phyloP scores from a whole-genome alignment of 257 asterid species.

The Nicotiana benthamiana region DNA sequence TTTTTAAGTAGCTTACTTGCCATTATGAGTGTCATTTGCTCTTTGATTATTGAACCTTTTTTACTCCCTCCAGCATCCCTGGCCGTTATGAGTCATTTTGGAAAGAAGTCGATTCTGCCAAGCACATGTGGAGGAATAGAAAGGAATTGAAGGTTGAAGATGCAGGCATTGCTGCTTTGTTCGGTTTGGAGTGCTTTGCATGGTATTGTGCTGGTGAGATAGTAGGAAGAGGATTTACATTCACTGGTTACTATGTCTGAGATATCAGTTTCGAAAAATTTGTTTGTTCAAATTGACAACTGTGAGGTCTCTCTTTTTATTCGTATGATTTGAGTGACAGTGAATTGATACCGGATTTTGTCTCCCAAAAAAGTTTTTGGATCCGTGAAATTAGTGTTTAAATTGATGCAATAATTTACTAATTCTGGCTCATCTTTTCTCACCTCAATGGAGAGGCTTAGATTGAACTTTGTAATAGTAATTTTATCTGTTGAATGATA shows the following conservation, averaged over 20 bases:
- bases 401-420: constrained; percentile 31
- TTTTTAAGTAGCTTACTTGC: not conserved
- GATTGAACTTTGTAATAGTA: constrained; percentile 17
- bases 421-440: not conserved
- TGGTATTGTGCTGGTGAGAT: constrained; percentile 98
- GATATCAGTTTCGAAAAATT: constrained; percentile 12
- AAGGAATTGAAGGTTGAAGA: constrained; percentile 77
- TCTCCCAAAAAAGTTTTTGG: constrained; percentile 22
- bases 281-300: constrained; percentile 15
- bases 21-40: not conserved
- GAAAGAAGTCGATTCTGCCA: constrained; percentile 73
- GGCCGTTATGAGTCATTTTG: constrained; percentile 65
- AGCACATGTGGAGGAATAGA: constrained; percentile 76
- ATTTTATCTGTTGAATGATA: not conserved
- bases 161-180: constrained; percentile 81
- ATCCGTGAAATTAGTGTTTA: constrained; percentile 36
- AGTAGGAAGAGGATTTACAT: constrained; percentile 80
- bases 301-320: constrained; percentile 9
- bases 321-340: constrained; percentile 13
- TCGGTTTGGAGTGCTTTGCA: constrained; percentile 80
- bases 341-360: constrained; percentile 22
- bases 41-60: not conserved
- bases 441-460: constrained; percentile 9
- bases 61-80: constrained; percentile 59
- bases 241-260: constrained; percentile 90